Conservation (phyloP, 352 stramenopile genomes). For the Globisporangium paddicum region DNA sequence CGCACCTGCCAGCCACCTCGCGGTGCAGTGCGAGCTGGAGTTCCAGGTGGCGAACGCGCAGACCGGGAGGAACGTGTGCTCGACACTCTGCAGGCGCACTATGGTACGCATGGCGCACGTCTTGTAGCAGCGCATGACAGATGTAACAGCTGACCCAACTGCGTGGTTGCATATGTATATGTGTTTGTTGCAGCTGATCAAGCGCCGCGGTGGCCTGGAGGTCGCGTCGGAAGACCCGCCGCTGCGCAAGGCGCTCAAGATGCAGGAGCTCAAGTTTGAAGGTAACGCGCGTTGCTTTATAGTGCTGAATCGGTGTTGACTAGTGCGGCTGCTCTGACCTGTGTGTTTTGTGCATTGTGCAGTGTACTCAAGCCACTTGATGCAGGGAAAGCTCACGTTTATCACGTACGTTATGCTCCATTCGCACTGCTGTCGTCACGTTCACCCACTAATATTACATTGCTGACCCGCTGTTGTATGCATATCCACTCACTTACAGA, state of each 20-base stretch:
- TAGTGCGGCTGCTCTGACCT: too few relatives aligned
- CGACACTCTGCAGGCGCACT: slow-evolving; percentile 30
- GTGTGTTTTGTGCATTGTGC: background rate
- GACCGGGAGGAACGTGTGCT: slow-evolving; percentile 41
- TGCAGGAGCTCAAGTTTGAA: slow-evolving; percentile 46
- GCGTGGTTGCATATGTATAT: background rate
- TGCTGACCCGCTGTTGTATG: background rate
- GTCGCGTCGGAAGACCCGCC: slow-evolving; percentile 43
- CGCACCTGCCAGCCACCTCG: background rate
- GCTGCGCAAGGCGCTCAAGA: slow-evolving; percentile 46
- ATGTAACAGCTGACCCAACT: too few relatives aligned
- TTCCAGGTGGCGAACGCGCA: slow-evolving; percentile 50
- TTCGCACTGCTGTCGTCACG: background rate
- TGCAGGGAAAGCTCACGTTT: slow-evolving; percentile 59
- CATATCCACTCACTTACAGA: slow-evolving; percentile 14
- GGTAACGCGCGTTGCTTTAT: background rate
- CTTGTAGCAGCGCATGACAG: background rate
- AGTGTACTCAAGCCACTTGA: slow-evolving; percentile 65
- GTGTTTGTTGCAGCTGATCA: slow-evolving; percentile 25
- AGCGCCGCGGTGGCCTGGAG: slow-evolving; percentile 49
- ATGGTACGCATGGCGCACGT: slow-evolving; percentile 16
- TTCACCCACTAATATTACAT: background rate
- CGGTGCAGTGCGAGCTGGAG: slow-evolving; percentile 40
- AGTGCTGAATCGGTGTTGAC: background rate
- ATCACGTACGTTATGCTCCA: slow-evolving; percentile 39